phyloP scores from a whole-genome alignment of 2,329 filamentous ascomycete genomes.

The Cercospora sp. region DNA sequence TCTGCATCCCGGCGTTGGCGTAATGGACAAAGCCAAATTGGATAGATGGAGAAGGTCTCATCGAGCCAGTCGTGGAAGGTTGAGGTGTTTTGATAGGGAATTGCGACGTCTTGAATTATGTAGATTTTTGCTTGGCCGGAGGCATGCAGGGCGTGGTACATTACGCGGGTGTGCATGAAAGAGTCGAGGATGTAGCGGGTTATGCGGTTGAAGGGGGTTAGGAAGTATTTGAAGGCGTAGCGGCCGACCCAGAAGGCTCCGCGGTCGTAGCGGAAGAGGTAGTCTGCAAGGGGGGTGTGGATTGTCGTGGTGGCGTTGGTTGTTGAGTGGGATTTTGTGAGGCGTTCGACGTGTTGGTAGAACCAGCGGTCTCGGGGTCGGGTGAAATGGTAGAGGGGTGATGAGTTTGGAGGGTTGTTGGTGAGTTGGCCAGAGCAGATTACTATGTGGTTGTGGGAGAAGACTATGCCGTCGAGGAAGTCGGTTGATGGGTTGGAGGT shows the following conservation, averaged over 20 bases:
- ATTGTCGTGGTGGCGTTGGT: conserved; percentile 15
- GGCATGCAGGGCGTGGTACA: conserved; percentile 62
- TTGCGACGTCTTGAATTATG: conserved; percentile 63
- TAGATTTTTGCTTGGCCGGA: conserved; percentile 57
- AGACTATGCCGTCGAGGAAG: conserved; percentile 63
- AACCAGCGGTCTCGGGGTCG: conserved; percentile 68
- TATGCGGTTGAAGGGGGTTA: conserved; percentile 58
- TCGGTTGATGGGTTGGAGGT: conserved; percentile 50
- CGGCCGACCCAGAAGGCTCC: conserved; percentile 65
- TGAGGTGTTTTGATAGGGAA: conserved; percentile 55
- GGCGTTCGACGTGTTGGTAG: conserved; percentile 63
- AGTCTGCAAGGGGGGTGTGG: conserved; percentile 51
- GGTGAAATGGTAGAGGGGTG: conserved; percentile 51
- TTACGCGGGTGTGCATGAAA: conserved; percentile 61
- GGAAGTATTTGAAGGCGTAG: conserved; percentile 62
- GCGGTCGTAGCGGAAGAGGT: conserved; percentile 63
- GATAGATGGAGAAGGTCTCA: conserved; percentile 52
- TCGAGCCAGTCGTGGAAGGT: conserved; percentile 57
- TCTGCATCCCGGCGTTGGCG: conserved; percentile 21
- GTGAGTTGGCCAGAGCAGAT: conserved; percentile 45
- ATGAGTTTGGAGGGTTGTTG: too few species aligned
- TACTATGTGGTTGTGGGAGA: conserved; percentile 45
- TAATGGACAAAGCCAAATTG: conserved; percentile 60
- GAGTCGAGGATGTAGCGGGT: conserved; percentile 61
- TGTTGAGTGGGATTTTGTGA: conserved; percentile 11